Evolutionary conservation across 768 basidiomycete species (phyloP).

Genomic region (Filobasidium floriforme): DNA sequence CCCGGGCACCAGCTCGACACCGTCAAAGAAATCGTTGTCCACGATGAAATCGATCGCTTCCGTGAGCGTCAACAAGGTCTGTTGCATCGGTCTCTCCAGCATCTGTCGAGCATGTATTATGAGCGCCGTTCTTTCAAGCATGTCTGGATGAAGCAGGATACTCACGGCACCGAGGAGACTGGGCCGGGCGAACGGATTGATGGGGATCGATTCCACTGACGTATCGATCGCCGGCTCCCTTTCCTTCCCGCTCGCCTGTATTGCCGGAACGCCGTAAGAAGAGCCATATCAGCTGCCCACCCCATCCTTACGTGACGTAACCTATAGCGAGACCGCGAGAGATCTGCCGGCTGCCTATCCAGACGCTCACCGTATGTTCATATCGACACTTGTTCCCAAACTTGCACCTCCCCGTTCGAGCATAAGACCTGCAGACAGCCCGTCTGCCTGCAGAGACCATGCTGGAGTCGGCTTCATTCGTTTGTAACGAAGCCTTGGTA

Average conservation of each 20-base stretch:
- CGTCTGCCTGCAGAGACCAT: not conserved
- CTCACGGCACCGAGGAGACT: constrained; percentile 72
- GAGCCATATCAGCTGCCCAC: not conserved
- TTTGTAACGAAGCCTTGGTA: not conserved
- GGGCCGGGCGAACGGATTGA: constrained; percentile 48
- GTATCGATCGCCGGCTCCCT: constrained; percentile 5
- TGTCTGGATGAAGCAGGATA: constrained; percentile 15
- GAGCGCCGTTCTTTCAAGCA: not conserved
- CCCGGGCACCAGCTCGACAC: constrained; percentile 73
- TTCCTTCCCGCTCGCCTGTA: not conserved
- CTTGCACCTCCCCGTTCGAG: constrained; percentile 30
- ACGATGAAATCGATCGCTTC: constrained; percentile 86
- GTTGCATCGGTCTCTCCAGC: constrained; percentile 72
- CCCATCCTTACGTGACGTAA: too few species aligned
- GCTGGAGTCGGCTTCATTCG: not conserved
- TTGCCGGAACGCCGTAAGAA: too few species aligned
- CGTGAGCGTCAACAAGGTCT: constrained; percentile 82
- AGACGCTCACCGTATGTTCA: constrained; percentile 26
- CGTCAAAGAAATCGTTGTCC: constrained; percentile 74
- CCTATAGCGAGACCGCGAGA: too few species aligned
- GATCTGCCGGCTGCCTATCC: too few species aligned
- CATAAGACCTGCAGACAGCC: constrained; percentile 33
- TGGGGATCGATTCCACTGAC: not conserved
- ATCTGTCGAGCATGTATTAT: constrained; percentile 50
- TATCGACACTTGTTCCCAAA: constrained; percentile 37